Evolutionary conservation across 2,329 filamentous ascomycete species (phyloP).

Genomic region (Nemania sp.): DNA sequence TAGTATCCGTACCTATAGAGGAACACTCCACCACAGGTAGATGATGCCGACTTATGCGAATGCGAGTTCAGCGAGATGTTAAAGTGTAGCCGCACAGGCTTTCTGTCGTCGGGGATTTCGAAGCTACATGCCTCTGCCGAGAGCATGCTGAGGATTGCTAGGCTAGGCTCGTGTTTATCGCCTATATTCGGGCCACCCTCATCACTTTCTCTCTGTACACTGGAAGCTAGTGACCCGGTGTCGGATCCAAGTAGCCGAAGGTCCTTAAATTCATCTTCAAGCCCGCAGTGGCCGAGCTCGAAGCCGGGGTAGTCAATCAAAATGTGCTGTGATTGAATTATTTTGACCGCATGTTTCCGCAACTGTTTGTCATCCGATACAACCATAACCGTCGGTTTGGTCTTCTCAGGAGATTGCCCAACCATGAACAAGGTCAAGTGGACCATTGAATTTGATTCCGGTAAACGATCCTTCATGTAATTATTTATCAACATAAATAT

Average conservation of each 20-base stretch:
- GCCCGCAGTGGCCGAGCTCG: slow-evolving; percentile 22
- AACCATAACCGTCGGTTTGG: slow-evolving; percentile 22
- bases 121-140: slow-evolving; percentile 19
- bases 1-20: background rate
- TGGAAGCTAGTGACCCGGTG: background rate
- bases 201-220: no score
- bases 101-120: background rate
- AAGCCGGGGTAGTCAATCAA: slow-evolving; percentile 15
- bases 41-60: slow-evolving; percentile 6
- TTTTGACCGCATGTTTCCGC: slow-evolving; percentile 20
- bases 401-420: slow-evolving; percentile 22
- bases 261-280: slow-evolving; percentile 23
- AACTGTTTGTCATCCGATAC: slow-evolving; percentile 21
- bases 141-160: slow-evolving; percentile 5
- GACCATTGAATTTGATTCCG: slow-evolving; percentile 22
- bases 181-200: background rate
- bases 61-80: slow-evolving; percentile 11
- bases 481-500: slow-evolving; percentile 19
- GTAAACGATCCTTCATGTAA: slow-evolving; percentile 19
- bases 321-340: slow-evolving; percentile 19
- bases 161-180: background rate
- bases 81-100: slow-evolving; percentile 14
- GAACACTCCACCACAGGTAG: slow-evolving; percentile 23
- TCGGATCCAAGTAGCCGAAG: slow-evolving; percentile 12
- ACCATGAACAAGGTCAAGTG: slow-evolving; percentile 27